Evolutionary conservation across 2,329 filamentous ascomycete genomes (phyloP), one percentile per base, ranked within the genome.

Genomic region (Exserohilum rostratum): DNA sequence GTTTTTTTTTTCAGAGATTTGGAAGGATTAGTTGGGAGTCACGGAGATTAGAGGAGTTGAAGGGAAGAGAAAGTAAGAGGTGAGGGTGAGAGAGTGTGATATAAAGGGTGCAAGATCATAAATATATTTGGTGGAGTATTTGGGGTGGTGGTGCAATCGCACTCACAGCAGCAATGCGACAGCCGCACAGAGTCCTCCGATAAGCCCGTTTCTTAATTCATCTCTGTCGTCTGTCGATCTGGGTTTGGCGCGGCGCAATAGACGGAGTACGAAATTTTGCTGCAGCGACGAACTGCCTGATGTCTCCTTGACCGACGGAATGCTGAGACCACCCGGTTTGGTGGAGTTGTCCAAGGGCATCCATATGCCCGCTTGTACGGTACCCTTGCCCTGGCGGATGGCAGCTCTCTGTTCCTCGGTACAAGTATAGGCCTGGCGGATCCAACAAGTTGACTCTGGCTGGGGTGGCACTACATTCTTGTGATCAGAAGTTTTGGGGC

Each of bases 391-490:
- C 1, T 73, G 72, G 6, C 76, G 64, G 42, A 86, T 79, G 55
- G 77, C 80, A 22, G 78, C 66, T 3, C 77, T 76, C 63, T 85
- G 77, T 1, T 84, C 80, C 5, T 77, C 66, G 0, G 78, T 78
- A 67, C 87, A 90, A 0, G 83, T 85, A 2, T 12, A 13, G 10
- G 68, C 76, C 40, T 74, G 76, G 18, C 87, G 80, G 7, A 90
- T 65, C 74, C 83, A 90, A 73, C 87, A 91, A 4, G 82, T 86
- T 2, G 82, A 72, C 10, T 77, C 67, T 1, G 80, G 80, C 46
- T 57, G 43, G n/a, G 79, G 75, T 13, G 84, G 83, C 2, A 83
- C 69, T 45, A 77, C 77, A 61, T 85, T 84, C 0, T 79, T 83
- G 55, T 84, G 78, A 0, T 82, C 86, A 1, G 87, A 80, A 59